Base-by-base conservation (phyloP, 2,329 filamentous ascomycete genomes). In the Botrytis fragariae region DNA sequence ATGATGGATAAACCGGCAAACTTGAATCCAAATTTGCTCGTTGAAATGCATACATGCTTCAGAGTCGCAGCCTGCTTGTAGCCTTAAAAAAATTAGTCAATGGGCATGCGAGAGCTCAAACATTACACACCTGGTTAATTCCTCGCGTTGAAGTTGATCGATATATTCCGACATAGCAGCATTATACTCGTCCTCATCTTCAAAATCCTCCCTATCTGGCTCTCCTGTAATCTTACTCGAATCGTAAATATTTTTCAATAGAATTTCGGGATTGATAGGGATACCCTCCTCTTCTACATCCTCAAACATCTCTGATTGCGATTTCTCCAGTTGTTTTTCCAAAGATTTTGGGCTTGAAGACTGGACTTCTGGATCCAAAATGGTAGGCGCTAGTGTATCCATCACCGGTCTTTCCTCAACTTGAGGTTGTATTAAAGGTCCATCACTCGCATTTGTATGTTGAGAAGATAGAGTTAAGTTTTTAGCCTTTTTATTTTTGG, bases 11-110 rank as follows among this genome's bases (percentile, higher is more conserved):
- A 68, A 68, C 25, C 35, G 42, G 9, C 45, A 68, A 14, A 68
- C 44, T 37, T 68, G 32, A 45, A 37, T 42, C 64, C 64, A 68
- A 22, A 37, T 68, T 25, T 37, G 39, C 32, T 68, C 64, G 45
- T 68, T 51, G 45, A 68, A 68, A 68, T 68, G 64, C 64, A 48
- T 51, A 45, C n/a, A 32, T 39, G 45, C 64, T 54, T 45, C 44
- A 37, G 44, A 68, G 35, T 68, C 64, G 32, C 25, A 51, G 42
- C n/a, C 20, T 45, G 39, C 44, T 68, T 68, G 64, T 54, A 68
- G 29, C 48, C 64, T 68, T n/a, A n/a, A 29, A 44, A 65, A 44
- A 65, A 65, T 65, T 65, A 65, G 39, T 65, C 8, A 65, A 45
- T 65, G 29, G 10, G 44, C 25, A 65, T 65, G 10, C 44, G 20